Conservation (phyloP, 2,329 filamentous ascomycete genomes). For the Scytalidium lignicola region DNA sequence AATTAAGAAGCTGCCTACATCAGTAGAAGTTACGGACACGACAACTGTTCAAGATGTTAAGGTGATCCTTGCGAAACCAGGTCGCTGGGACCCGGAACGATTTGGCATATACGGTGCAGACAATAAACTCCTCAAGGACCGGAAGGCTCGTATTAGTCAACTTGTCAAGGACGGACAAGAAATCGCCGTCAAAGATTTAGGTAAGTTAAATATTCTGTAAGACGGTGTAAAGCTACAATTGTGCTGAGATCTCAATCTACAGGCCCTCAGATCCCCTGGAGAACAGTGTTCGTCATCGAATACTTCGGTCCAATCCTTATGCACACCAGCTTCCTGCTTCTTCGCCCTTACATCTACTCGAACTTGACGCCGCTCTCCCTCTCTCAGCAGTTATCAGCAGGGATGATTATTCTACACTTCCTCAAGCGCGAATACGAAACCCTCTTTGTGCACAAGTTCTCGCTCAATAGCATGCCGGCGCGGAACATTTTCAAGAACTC, state of each 20-base stretch:
- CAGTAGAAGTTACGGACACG: slow-evolving; percentile 37
- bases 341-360: slow-evolving; percentile 68
- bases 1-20: slow-evolving; percentile 46
- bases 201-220: slow-evolving; percentile 42
- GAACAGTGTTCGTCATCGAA: slow-evolving; percentile 90
- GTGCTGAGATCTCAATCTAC: slow-evolving; percentile 15
- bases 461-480: slow-evolving; percentile 86
- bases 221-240: background rate
- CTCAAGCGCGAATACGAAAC: slow-evolving; percentile 94
- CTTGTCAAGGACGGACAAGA: slow-evolving; percentile 45
- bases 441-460: slow-evolving; percentile 91
- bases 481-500: slow-evolving; percentile 93
- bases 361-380: slow-evolving; percentile 48
- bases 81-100: slow-evolving; percentile 53
- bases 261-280: slow-evolving; percentile 90
- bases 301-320: slow-evolving; percentile 89
- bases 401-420: slow-evolving; percentile 77
- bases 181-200: slow-evolving; percentile 89
- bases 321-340: slow-evolving; percentile 68
- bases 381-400: slow-evolving; percentile 69
- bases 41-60: slow-evolving; percentile 58
- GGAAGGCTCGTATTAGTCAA: slow-evolving; percentile 45
- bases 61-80: slow-evolving; percentile 45
- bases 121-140: slow-evolving; percentile 60
- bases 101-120: slow-evolving; percentile 57